These are phyloP conservation scores for Boletellus ananiceps DNA, from an alignment of 768 basidiomycete genomes.

Conservation along the genomic window DNA sequence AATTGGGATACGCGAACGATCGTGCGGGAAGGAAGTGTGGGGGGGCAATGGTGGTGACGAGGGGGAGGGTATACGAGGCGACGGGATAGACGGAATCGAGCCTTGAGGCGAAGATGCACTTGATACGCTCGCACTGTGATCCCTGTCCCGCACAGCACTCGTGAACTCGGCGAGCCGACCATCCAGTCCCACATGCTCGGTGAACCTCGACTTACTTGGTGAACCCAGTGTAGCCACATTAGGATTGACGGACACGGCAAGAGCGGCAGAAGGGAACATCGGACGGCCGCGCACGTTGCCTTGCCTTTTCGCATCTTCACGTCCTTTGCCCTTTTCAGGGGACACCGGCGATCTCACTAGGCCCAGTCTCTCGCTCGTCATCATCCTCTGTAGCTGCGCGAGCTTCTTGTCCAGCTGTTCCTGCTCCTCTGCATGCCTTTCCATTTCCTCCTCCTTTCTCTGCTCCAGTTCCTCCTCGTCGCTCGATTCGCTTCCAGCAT, in stretches of 20 bases:
- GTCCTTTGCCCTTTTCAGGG: constrained; percentile 36
- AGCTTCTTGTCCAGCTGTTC: constrained; percentile 65
- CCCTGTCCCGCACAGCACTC: constrained; percentile 38
- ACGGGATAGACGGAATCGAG: constrained; percentile 80
- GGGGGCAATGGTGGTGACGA: constrained; percentile 32
- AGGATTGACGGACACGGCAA: constrained; percentile 2
- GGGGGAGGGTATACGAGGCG: constrained; percentile 57
- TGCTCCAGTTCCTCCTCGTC: constrained; percentile 53
- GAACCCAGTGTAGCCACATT: constrained; percentile 17
- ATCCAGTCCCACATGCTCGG: constrained; percentile 24
- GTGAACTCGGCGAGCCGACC: constrained; percentile 35
- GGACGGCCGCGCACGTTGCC: constrained; percentile 44
- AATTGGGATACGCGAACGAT: not conserved
- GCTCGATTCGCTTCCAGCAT: constrained; percentile 50
- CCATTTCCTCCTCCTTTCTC: constrained; percentile 64
- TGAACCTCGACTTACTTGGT: constrained; percentile 27
- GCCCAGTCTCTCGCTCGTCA: constrained; percentile 70
- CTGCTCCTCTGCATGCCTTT: constrained; percentile 61
- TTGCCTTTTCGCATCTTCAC: constrained; percentile 13
- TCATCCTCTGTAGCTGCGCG: constrained; percentile 61
- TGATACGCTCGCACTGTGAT: constrained; percentile 68
- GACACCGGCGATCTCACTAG: constrained; percentile 45
- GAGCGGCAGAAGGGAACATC: constrained; percentile 16
- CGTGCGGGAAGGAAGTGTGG: constrained; percentile 21
- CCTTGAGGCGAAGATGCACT: constrained; percentile 70